Evolutionary conservation across 2,329 filamentous ascomycete species (phyloP).

Genomic region (Biscogniauxia mediterranea): DNA sequence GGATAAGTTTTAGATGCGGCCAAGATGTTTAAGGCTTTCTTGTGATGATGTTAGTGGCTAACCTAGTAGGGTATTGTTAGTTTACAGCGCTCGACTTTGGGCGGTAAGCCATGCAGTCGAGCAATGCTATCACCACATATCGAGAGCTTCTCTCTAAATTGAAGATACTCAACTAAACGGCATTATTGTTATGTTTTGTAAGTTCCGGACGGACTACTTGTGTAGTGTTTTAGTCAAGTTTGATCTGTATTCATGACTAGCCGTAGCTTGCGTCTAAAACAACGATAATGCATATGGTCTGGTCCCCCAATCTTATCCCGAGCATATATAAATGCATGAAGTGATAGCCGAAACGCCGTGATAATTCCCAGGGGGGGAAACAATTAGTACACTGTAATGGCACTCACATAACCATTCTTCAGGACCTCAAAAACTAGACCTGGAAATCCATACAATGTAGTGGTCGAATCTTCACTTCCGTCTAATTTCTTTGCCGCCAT

Average conservation of each 20-base stretch:
- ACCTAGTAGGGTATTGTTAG: neutral
- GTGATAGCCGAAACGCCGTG: neutral
- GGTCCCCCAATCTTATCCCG: neutral
- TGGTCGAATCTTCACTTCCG: slow-evolving; percentile 59
- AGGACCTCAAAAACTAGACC: slow-evolving; percentile 94
- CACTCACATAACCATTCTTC: slow-evolving; percentile 86
- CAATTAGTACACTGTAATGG: slow-evolving; percentile 77
- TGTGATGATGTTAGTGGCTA: slow-evolving; percentile 4
- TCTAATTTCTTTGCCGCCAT: slow-evolving; percentile 51
- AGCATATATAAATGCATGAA: slow-evolving; percentile 1
- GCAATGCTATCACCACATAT: too few relatives aligned
- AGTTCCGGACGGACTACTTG: neutral
- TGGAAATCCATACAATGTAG: slow-evolving; percentile 89
- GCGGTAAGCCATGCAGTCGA: too few relatives aligned
- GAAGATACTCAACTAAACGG: neutral
- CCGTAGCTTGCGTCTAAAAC: neutral
- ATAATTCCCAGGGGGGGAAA: neutral
- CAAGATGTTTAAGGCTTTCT: slow-evolving; percentile 15
- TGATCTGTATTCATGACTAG: neutral
- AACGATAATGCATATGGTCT: neutral
- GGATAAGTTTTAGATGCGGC: slow-evolving; percentile 16
- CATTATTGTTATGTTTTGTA: too few relatives aligned
- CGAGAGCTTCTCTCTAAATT: neutral
- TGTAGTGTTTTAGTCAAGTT: neutral
- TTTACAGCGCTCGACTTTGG: too few relatives aligned